Conservation (phyloP, 306 rosid genomes). For the Vigna mungo region DNA sequence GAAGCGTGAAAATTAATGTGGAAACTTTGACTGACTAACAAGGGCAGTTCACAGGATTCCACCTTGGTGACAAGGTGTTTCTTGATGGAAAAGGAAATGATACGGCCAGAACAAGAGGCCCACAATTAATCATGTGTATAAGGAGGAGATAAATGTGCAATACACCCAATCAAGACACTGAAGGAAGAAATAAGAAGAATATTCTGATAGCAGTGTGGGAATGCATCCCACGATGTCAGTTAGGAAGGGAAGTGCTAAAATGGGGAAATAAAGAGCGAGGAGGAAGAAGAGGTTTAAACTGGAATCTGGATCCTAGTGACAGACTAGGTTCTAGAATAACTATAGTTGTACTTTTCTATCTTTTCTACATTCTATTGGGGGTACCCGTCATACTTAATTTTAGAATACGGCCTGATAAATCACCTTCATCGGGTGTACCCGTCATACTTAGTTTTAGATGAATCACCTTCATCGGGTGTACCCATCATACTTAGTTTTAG, state of each 20-base stretch:
- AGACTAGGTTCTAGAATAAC: neutral
- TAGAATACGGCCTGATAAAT: too few relatives aligned
- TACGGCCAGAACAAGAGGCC: neutral
- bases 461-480: neutral
- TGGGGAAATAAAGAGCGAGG: neutral
- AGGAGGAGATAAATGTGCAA: neutral
- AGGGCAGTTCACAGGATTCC: neutral
- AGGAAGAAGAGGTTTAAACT: neutral
- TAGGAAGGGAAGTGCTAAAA: neutral
- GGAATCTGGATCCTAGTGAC: slow-evolving; percentile 1
- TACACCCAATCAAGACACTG: neutral
- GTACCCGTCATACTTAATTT: neutral
- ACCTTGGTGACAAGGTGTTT: neutral
- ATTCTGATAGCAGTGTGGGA: neutral
- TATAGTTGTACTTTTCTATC: neutral
- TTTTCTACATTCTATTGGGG: neutral
- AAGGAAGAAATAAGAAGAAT: neutral
- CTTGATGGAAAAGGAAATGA: neutral
- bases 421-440: neutral
- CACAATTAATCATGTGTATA: neutral
- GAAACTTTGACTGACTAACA: neutral
- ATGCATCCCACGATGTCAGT: neutral
- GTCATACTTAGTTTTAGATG: neutral
- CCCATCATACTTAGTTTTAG: neutral
- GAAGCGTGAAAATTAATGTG: neutral